Conservation (phyloP, 2,329 filamentous ascomycete species). For the Cladosporium phlei region DNA sequence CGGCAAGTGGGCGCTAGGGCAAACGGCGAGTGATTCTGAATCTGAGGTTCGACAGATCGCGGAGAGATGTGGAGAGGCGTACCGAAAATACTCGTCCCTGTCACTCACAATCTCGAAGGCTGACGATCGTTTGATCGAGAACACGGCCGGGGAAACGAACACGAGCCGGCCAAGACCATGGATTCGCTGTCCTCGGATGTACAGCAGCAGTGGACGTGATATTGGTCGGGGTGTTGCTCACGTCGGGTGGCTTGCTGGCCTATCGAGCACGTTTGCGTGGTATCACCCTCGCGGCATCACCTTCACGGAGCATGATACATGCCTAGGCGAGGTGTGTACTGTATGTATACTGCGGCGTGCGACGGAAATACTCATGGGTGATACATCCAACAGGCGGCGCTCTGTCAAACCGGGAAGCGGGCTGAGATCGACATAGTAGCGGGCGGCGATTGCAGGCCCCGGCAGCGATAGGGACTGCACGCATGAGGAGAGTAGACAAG, state of each 20-base stretch:
- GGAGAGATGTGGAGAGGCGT: constrained; percentile 8
- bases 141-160: neutral
- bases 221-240: neutral
- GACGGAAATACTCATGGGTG: constrained; percentile 3
- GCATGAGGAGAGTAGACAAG: neutral
- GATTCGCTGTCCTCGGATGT: no score
- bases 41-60: constrained; percentile 8
- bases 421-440: constrained; percentile 11
- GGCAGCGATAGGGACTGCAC: constrained; percentile 5
- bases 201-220: neutral
- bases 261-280: neutral
- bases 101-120: constrained; percentile 6
- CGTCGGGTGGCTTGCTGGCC: neutral
- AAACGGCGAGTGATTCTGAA: neutral
- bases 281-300: neutral
- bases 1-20: constrained; percentile 5
- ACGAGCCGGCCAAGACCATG: constrained; percentile 3
- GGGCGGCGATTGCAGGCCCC: constrained; percentile 3
- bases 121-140: constrained; percentile 13
- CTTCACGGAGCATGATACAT: neutral
- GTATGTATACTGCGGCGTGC: neutral
- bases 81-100: no score
- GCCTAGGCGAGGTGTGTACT: no score
- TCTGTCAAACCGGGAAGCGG: neutral
- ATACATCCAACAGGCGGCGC: no score